Percentiles rank a stretch among this genome's conserved stretches.
These are phyloP conservation scores for Pleurotus salmoneostramineus DNA, from an alignment of 768 basidiomycete species.

Conservation along the genomic window DNA sequence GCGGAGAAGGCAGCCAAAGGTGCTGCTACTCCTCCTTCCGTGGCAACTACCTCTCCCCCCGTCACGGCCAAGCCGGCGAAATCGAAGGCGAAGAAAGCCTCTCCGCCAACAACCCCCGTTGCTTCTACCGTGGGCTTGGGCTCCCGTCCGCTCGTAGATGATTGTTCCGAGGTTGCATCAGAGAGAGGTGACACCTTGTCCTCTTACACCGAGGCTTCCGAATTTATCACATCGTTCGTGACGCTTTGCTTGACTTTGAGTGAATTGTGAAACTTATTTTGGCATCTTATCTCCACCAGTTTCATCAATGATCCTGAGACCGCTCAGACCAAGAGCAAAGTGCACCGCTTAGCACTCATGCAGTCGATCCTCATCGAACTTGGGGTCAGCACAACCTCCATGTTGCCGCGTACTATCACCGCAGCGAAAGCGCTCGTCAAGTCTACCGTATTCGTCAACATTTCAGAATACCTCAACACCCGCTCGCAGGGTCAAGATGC, in stretches of 20 bases:
- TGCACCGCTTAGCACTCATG: slow-evolving; percentile 55
- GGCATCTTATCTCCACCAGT: slow-evolving; percentile 20
- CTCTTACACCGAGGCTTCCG: slow-evolving; percentile 54
- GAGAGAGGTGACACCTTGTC: slow-evolving; percentile 30
- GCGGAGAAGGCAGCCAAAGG: slow-evolving; percentile 8
- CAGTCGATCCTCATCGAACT: slow-evolving; percentile 77
- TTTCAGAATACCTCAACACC: slow-evolving; percentile 67
- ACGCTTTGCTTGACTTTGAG: slow-evolving; percentile 12
- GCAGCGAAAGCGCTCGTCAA: slow-evolving; percentile 69
- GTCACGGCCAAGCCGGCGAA: neutral
- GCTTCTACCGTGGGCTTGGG: slow-evolving; percentile 21
- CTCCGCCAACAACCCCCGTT: neutral
- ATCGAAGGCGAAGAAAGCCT: neutral
- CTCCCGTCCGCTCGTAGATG: slow-evolving; percentile 44
- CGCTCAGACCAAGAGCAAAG: slow-evolving; percentile 27
- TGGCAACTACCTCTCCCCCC: neutral
- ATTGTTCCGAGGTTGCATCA: slow-evolving; percentile 39
- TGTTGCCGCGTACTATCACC: slow-evolving; percentile 56
- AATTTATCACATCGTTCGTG: slow-evolving; percentile 57
- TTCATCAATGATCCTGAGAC: slow-evolving; percentile 47
- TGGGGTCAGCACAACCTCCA: slow-evolving; percentile 38
- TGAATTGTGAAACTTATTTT: neutral
- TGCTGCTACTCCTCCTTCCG: neutral
- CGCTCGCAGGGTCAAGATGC: slow-evolving; percentile 62
- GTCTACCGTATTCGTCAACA: slow-evolving; percentile 63